A percentile compares a stretch with the other conserved stretches of the same genome.
These are phyloP conservation scores for Hansfordia pulvinata DNA, from an alignment of 2,329 filamentous ascomycete species.

Conservation along the genomic window DNA sequence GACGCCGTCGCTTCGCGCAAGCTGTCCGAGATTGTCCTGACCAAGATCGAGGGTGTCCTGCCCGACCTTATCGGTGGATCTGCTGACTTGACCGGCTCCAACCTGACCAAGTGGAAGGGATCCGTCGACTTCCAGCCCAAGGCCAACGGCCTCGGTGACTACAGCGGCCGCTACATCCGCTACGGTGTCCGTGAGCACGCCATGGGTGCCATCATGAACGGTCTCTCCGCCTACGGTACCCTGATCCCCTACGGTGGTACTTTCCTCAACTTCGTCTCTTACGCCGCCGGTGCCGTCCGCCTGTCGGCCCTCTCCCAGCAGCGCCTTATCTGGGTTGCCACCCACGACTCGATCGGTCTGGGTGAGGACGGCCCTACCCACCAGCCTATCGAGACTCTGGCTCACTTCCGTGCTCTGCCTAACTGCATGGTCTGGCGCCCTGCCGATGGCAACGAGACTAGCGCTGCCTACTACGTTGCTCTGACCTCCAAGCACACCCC, in stretches of 20 bases:
- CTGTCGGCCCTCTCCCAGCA: slow-evolving; percentile 84
- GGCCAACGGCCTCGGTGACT: slow-evolving; percentile 72
- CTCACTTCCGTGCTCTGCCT: slow-evolving; percentile 95
- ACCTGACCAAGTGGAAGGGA: slow-evolving; percentile 96
- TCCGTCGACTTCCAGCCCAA: slow-evolving; percentile 96
- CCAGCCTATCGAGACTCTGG: slow-evolving; percentile 96
- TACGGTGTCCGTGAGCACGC: slow-evolving; percentile 87
- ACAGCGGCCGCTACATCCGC: slow-evolving; percentile 80
- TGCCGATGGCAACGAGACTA: slow-evolving; percentile 96
- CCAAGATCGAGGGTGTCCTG: slow-evolving; percentile 69
- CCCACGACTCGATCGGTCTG: slow-evolving; percentile 97
- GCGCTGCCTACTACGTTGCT: slow-evolving; percentile 91
- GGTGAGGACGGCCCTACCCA: slow-evolving; percentile 98
- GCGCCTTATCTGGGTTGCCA: slow-evolving; percentile 89
- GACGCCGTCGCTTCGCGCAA: slow-evolving; percentile 83
- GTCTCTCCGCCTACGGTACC: slow-evolving; percentile 88
- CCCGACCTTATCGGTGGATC: slow-evolving; percentile 94
- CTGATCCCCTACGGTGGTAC: slow-evolving; percentile 89
- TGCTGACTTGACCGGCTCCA: slow-evolving; percentile 94
- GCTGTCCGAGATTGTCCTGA: slow-evolving; percentile 85
- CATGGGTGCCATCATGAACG: slow-evolving; percentile 91
- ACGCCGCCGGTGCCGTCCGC: slow-evolving; percentile 89
- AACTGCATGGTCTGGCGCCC: slow-evolving; percentile 99
- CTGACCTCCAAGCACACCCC: slow-evolving; percentile 83
- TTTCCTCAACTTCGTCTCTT: slow-evolving; percentile 99